Evolutionary conservation across 352 stramenopile species (phyloP).

Genomic region (Phytopythium montanum): DNA sequence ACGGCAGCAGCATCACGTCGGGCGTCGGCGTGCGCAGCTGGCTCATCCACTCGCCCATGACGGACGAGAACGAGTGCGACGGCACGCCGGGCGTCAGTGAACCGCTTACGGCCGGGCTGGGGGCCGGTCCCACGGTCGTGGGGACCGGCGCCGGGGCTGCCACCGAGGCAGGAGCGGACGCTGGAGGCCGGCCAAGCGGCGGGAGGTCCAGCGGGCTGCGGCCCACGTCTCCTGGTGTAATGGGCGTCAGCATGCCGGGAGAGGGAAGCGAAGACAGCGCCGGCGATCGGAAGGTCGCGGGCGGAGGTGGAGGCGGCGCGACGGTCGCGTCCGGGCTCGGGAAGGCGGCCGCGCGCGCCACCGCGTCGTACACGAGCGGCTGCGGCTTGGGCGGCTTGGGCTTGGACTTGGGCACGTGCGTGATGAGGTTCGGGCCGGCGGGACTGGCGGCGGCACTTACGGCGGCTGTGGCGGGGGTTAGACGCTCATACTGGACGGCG

Average conservation of each 20-base stretch:
- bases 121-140: background rate
- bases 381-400: conserved; percentile 23
- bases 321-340: conserved; percentile 24
- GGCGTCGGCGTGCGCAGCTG: conserved; percentile 73
- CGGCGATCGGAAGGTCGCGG: conserved; percentile 29
- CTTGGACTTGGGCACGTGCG: conserved; percentile 5
- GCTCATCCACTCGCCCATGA: conserved; percentile 84
- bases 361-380: conserved; percentile 39
- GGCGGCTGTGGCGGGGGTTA: conserved; percentile 32
- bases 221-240: conserved; percentile 24
- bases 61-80: conserved; percentile 36
- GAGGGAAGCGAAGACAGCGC: conserved; percentile 41
- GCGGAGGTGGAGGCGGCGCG: conserved; percentile 11
- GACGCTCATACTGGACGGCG: conserved; percentile 46
- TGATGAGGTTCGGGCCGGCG: conserved; percentile 5
- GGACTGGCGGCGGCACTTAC: conserved; percentile 4
- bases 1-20: conserved; percentile 75
- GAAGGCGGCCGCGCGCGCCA: conserved; percentile 29
- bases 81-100: conserved; percentile 11
- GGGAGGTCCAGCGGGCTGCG: conserved; percentile 35
- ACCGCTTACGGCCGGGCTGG: background rate
- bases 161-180: background rate
- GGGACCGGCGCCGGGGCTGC: background rate
- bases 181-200: conserved; percentile 5
- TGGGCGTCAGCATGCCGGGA: conserved; percentile 50